A percentile compares a stretch with the other conserved stretches of the same genome.
Conservation (phyloP, 2,329 filamentous ascomycete species). For the Fusarium neocosmosporiellum region DNA sequence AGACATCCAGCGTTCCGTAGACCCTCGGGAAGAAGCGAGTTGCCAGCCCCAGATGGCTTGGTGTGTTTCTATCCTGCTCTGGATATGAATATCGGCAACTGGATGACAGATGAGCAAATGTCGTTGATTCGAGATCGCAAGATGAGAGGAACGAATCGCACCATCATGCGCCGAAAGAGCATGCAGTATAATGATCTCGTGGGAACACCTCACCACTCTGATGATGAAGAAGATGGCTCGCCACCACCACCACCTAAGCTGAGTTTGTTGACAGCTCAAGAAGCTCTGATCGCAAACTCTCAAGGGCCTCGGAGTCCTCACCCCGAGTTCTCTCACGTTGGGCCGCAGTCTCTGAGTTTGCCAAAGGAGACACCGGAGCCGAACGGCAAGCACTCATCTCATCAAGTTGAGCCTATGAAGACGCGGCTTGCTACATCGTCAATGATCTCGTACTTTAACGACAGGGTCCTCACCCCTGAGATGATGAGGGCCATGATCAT, state of each 20-base stretch:
- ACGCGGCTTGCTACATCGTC: slow-evolving; percentile 93
- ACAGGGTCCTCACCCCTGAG: slow-evolving; percentile 92
- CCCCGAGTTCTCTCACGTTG: slow-evolving; percentile 63
- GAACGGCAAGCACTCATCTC: slow-evolving; percentile 52
- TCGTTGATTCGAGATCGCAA: slow-evolving; percentile 87
- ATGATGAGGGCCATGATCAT: slow-evolving; percentile 99
- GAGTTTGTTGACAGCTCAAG: slow-evolving; percentile 8
- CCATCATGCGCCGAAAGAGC: slow-evolving; percentile 84
- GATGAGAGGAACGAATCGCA: slow-evolving; percentile 80
- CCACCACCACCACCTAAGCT: slow-evolving; percentile 22
- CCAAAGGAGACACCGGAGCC: slow-evolving; percentile 29
- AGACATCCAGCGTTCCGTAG: slow-evolving; percentile 57
- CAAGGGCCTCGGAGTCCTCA: slow-evolving; percentile 50
- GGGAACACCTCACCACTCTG: slow-evolving; percentile 83
- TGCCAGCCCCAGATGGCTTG: slow-evolving; percentile 82
- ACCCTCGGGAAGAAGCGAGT: slow-evolving; percentile 55
- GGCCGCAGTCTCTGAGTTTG: slow-evolving; percentile 49
- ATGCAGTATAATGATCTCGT: slow-evolving; percentile 89
- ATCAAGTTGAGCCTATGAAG: slow-evolving; percentile 70
- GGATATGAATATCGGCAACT: slow-evolving; percentile 98
- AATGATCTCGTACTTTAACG: slow-evolving; percentile 99
- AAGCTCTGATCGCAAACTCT: slow-evolving; percentile 19
- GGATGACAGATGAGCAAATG: slow-evolving; percentile 99
- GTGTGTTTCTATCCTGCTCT: slow-evolving; percentile 89
- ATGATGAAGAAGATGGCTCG: slow-evolving; percentile 71